These are phyloP conservation scores for Nemania sp. DNA, from an alignment of 2,329 filamentous ascomycete genomes.

Conservation along the genomic window DNA sequence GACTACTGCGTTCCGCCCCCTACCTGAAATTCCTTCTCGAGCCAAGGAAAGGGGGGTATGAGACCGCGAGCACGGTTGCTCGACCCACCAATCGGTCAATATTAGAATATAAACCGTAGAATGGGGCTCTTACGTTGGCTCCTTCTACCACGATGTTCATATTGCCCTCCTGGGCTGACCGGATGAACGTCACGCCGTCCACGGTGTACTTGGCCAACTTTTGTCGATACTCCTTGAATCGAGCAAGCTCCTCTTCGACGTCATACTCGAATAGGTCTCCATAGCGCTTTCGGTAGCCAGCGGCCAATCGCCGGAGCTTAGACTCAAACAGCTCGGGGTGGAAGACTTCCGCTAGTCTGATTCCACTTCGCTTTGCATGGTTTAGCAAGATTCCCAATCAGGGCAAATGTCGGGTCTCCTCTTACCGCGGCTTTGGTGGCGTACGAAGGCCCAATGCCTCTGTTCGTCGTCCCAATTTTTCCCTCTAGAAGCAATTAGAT, in stretches of 20 bases:
- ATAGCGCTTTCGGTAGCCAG: constrained; percentile 74
- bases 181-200: constrained; percentile 75
- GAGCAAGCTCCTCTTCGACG: constrained; percentile 74
- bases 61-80: constrained; percentile 6
- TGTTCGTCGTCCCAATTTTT: constrained; percentile 38
- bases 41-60: no score
- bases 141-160: constrained; percentile 76
- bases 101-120: neutral
- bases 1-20: no score
- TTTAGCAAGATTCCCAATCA: no score
- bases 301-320: constrained; percentile 71
- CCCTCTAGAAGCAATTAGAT: no score
- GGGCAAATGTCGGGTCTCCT: neutral
- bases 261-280: constrained; percentile 74
- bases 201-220: constrained; percentile 71
- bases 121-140: constrained; percentile 54
- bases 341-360: constrained; percentile 51
- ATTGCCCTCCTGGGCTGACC: constrained; percentile 68
- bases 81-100: neutral
- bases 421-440: constrained; percentile 66
- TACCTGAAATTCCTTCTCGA: no score
- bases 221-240: constrained; percentile 69
- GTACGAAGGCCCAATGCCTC: constrained; percentile 49
- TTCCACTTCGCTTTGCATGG: neutral
- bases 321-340: constrained; percentile 75